Evolutionary conservation across 2,329 filamentous ascomycete species (phyloP), one percentile per base, ranked within the genome.

Genomic region (Microsporum canis): DNA sequence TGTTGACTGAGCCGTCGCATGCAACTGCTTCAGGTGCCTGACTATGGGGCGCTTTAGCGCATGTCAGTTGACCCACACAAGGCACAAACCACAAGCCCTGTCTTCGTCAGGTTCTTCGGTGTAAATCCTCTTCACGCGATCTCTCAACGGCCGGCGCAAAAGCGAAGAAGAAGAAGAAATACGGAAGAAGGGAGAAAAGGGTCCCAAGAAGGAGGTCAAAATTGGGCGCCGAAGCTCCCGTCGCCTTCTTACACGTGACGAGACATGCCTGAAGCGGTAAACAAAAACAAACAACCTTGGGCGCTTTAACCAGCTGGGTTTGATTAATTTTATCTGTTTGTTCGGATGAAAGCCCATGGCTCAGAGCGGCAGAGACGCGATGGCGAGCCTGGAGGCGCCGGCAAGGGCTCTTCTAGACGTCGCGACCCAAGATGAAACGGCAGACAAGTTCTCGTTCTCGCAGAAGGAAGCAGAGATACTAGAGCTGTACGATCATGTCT

Each of bases 401-500:
- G 73, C 76, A 68, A 65, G 67, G 53, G 69, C 68, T 45, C 69
- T 77, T 59, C 64, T 74, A 58, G 71, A 76, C 62, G 69, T 80
- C 60, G 72, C 64, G 0, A 34, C 78, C 7, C 55, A 23, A 55
- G 71, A 75, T 65, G 75, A 79, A 65, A 72, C 73, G 47, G 68
- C 75, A 62, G 77, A 80, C 72, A 73, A 74, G 62, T 77, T 85
- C 41, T 77, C 80, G 5, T 77, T 92, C 49, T 88, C 86, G 1
- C 79, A 83, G 39, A 79, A 82, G 63, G 89, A 95, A 73, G 76
- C 80, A 67, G 79, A 80, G 65, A 80, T 87, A 33, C 77, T 94
- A 39, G 80, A 84, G 45, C 80, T 91, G 57, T 88, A 89, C 73
- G 85, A 91, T 71, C 81, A 82, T 65, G 76, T 90, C 31, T 84